phyloP scores from a whole-genome alignment of 2,329 filamentous ascomycete genomes.

The Dactylellina sp. region DNA sequence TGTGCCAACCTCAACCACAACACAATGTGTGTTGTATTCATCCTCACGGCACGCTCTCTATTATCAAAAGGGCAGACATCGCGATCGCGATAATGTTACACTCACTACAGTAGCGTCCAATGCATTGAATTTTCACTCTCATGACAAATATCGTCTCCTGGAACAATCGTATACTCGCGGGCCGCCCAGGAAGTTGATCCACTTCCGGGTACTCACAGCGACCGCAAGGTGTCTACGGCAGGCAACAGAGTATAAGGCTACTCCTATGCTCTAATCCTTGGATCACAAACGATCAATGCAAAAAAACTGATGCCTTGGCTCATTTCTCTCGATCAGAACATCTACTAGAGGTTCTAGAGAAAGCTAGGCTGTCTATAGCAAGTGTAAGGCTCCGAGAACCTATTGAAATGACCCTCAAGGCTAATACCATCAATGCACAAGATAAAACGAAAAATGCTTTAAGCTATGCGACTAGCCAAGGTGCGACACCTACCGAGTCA shows the following conservation, averaged over 20 bases:
- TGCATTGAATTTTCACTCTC: background rate
- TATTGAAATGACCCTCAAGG: background rate
- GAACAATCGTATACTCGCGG: background rate
- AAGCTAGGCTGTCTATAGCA: constrained; percentile 2
- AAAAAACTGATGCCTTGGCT: background rate
- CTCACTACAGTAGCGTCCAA: background rate
- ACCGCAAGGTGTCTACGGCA: background rate
- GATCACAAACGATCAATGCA: background rate
- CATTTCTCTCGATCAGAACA: background rate
- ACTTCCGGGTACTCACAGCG: background rate
- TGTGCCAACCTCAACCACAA: background rate
- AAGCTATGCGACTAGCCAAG: background rate
- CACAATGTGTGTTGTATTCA: constrained; percentile 16
- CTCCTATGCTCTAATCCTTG: background rate
- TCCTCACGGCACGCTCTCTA: background rate
- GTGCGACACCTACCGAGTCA: background rate
- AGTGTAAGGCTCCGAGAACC: background rate
- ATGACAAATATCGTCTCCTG: background rate
- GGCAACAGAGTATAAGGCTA: background rate
- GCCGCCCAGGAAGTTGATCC: background rate
- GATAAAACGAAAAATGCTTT: background rate
- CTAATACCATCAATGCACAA: background rate
- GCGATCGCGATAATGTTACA: constrained; percentile 14
- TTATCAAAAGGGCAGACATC: background rate
- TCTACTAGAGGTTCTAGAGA: background rate